phyloP scores from a whole-genome alignment of 23 red algal genomes.

The Pyropia haitanensis region DNA sequence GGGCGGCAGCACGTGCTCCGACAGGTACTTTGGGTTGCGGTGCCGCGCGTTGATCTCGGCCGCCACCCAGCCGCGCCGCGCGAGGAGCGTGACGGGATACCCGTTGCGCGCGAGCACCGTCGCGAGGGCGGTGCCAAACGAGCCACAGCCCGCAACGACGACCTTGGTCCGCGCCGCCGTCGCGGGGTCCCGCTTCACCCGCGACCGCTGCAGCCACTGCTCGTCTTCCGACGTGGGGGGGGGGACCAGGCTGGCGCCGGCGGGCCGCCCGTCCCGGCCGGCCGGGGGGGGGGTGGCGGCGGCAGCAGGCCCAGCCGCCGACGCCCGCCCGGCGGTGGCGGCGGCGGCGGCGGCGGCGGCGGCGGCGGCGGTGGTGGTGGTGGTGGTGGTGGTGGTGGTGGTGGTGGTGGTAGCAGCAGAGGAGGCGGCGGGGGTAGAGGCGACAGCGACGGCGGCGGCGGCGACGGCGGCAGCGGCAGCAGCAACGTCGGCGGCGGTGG shows the following conservation, averaged over 20 bases:
- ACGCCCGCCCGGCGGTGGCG: not conserved
- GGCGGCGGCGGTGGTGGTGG: not conserved
- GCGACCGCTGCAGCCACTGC: slow-evolving; percentile 52
- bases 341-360: not conserved
- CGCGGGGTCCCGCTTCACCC: slow-evolving; percentile 37
- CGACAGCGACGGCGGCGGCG: slow-evolving; percentile 1
- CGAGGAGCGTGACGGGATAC: slow-evolving; percentile 72
- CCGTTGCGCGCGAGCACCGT: slow-evolving; percentile 77
- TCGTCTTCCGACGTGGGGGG: slow-evolving; percentile 50
- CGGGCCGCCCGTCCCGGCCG: not conserved
- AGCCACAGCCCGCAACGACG: slow-evolving; percentile 74
- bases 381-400: not conserved
- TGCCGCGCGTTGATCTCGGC: slow-evolving; percentile 81
- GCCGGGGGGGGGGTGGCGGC: slow-evolving; percentile 6
- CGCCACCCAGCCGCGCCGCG: slow-evolving; percentile 49
- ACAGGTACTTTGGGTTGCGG: slow-evolving; percentile 80
- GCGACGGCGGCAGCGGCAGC: slow-evolving; percentile 1
- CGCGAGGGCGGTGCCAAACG: slow-evolving; percentile 89
- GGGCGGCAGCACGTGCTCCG: slow-evolving; percentile 56
- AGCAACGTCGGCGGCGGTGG: not conserved
- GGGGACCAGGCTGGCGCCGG: slow-evolving; percentile 15
- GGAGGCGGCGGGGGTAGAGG: slow-evolving; percentile 1
- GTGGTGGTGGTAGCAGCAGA: not conserved
- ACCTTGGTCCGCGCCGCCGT: slow-evolving; percentile 38
- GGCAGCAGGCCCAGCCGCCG: not conserved